These are phyloP conservation scores for Camelina neglecta DNA, from an alignment of 345 rosid genomes.

Conservation along the genomic window DNA sequence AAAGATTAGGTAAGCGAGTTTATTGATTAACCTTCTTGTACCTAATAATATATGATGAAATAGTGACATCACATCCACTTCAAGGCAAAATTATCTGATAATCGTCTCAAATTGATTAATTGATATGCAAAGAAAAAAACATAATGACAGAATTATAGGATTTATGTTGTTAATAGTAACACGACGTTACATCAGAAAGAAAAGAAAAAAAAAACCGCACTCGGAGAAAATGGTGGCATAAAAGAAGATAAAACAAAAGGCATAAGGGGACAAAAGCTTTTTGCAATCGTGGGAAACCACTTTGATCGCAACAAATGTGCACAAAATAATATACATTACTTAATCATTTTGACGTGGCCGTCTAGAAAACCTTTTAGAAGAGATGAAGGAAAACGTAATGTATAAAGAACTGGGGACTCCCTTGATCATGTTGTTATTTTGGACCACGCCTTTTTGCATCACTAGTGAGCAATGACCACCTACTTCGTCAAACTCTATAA, in stretches of 20 bases:
- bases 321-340: not conserved
- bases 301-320: constrained; percentile 17
- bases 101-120: not conserved
- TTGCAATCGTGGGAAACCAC: constrained; percentile 43
- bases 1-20: constrained; percentile 1
- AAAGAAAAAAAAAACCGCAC: constrained; percentile 24
- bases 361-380: constrained; percentile 19
- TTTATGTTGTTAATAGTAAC: constrained; percentile 6
- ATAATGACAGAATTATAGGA: not conserved
- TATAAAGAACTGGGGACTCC: constrained; percentile 21
- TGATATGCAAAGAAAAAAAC: not conserved
- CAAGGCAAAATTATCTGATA: constrained; percentile 1
- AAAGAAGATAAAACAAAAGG: constrained; percentile 20
- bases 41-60: constrained; percentile 10
- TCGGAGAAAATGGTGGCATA: constrained; percentile 22
- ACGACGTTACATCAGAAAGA: constrained; percentile 4
- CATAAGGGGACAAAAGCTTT: constrained; percentile 10
- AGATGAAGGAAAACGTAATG: constrained; percentile 14
- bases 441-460: constrained; percentile 32
- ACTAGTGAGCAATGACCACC: constrained; percentile 25
- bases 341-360: constrained; percentile 20
- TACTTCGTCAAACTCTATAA: constrained; percentile 22
- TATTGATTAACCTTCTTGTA: not conserved
- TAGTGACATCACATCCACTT: constrained; percentile 24
- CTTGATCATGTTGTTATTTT: not conserved